Base-by-base conservation (phyloP, 2,329 filamentous ascomycete genomes). In the Penicillium sp. region DNA sequence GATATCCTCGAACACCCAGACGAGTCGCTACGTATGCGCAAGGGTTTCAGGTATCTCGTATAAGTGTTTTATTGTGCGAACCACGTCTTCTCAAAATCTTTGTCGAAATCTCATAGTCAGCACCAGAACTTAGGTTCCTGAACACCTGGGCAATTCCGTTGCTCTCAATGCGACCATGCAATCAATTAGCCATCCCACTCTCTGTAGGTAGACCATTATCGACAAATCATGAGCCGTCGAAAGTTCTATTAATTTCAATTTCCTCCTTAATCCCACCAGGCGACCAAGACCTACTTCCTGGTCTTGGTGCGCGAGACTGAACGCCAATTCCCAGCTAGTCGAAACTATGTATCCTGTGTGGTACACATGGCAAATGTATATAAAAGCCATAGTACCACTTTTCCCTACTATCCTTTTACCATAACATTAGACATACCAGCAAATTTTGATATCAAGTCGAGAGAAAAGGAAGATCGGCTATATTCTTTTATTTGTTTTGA, bases 21-120 rank as follows among this genome's bases (percentile, higher is more conserved):
- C 50, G 66, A 66, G 56, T 62, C 61, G 7, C 40, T 68, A 58
- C 61, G 61, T 9, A 63, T 68, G 62, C 61, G 61, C 48, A 68
- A 68, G 61, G 66, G 66, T 13, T 68, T 68, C 58, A 63, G 66
- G 39, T 68, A 68, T 59, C 49, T 68, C 22, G 57, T 66, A 56
- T 68, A 60, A 39, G 18, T 20, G 35, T 38, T 31, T 16, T n/a
- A 13, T 10, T 29, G 8, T 18, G n/a, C 5, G 32, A 37, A 26
- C 10, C 10, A 18, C 22, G 14, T 26, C 16, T n/a, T 42, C n/a
- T n/a, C 29, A 26, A 7, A 8, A 10, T 20, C 5, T 13, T 20
- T 22, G 29, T 34, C 34, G 10, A 31, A 11, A 46, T 24, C 5
- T 8, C 3, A 34, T 46, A 16, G 13, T 11, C 31, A 14, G 18